Conservation (phyloP, 257 asterid genomes). For the Solanum corneliomulleri region DNA sequence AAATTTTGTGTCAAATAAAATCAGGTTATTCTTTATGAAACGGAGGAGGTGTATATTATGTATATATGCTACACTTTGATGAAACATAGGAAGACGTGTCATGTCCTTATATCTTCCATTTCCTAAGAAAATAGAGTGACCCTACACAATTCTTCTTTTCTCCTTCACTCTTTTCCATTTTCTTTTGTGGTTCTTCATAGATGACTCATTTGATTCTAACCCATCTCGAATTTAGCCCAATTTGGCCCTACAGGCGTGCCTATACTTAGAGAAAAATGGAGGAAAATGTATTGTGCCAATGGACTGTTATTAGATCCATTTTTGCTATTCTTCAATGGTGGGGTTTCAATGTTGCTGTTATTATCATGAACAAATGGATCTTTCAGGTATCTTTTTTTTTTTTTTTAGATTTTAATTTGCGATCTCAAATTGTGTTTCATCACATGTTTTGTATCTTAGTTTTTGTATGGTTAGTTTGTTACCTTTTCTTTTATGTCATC, state of each 20-base stretch:
- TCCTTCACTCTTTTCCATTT: not conserved
- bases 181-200: not conserved
- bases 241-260: not conserved
- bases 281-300: slow-evolving; percentile 10
- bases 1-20: too few relatives aligned
- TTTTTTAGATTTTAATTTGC: not conserved
- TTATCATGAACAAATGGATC: slow-evolving; percentile 42
- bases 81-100: not conserved
- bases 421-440: not conserved
- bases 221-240: not conserved
- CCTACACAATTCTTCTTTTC: not conserved
- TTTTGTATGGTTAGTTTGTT: not conserved
- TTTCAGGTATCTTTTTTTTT: slow-evolving; percentile 10
- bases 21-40: too few relatives aligned
- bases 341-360: slow-evolving; percentile 31
- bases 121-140: not conserved
- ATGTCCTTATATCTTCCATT: not conserved
- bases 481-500: not conserved
- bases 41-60: too few relatives aligned
- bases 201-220: not conserved
- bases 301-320: slow-evolving; percentile 21
- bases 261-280: slow-evolving; percentile 6
- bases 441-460: not conserved
- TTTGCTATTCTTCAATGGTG: slow-evolving; percentile 31
- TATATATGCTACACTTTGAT: not conserved